Percentiles rank a stretch among this genome's conserved stretches.
phyloP scores from a whole-genome alignment of 2,329 filamentous ascomycete species.

The Pseudocercospora fuligena region DNA sequence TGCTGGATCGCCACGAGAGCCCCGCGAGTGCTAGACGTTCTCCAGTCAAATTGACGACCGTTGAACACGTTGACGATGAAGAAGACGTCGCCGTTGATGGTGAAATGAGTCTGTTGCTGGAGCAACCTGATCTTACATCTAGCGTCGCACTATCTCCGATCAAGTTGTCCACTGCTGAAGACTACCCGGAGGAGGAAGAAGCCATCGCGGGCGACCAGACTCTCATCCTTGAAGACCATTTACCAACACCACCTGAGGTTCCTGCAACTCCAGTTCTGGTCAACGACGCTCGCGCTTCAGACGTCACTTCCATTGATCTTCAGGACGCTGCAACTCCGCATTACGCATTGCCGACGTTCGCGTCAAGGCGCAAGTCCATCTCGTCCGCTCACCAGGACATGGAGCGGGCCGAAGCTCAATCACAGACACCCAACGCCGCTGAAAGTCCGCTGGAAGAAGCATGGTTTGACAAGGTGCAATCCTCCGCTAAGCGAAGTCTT shows the following conservation, averaged over 20 bases:
- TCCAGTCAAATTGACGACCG: conserved; percentile 18
- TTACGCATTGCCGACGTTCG: conserved; percentile 40
- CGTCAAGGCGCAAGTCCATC: conserved; percentile 42
- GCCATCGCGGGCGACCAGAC: conserved; percentile 17
- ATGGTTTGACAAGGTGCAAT: conserved; percentile 12
- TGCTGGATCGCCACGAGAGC: conserved; percentile 3
- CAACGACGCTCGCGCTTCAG: conserved; percentile 4
- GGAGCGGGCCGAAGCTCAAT: conserved; percentile 13
- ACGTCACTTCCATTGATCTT: conserved; percentile 18
- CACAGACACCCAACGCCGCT: conserved; percentile 38
- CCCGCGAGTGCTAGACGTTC: not conserved
- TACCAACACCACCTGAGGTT: not conserved
- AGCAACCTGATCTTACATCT: conserved; percentile 4
- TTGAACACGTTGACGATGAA: conserved; percentile 14
- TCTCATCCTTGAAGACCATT: conserved; percentile 10
- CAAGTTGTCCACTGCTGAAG: conserved; percentile 13
- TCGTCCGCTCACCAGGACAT: conserved; percentile 28
- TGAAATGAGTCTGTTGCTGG: conserved; percentile 18
- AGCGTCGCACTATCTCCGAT: conserved; percentile 10
- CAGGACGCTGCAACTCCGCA: conserved; percentile 30
- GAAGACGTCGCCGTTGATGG: conserved; percentile 14
- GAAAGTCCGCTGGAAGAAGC: conserved; percentile 16
- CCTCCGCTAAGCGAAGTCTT: not conserved
- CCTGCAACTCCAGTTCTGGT: conserved; percentile 4
- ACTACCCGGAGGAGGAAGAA: conserved; percentile 16